Evolutionary conservation across 257 asterid genomes (phyloP), one percentile per base, ranked within the genome.

Genomic region (Vinca minor): DNA sequence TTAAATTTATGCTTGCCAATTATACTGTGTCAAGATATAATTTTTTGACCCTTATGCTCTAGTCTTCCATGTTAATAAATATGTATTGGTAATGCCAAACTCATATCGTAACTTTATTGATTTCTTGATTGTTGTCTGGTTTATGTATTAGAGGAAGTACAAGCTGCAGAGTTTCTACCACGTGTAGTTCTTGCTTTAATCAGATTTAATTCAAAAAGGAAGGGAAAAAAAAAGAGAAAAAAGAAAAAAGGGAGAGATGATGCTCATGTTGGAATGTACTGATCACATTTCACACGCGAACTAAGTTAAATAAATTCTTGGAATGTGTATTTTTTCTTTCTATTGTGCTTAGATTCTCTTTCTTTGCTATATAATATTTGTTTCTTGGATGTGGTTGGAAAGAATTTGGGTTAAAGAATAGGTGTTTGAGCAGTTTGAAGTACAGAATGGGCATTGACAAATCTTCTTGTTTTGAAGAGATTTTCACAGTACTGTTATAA

Each of bases 1-100:
- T n/a, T 34, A 25, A 13, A 36, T 69, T 68, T 20, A 49, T 65
- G 53, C 56, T 61, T 36, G 57, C 35, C 59, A 21, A 29, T 64
- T 65, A 4, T 56, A 6, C 25, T 1, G 15, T 31, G 20, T 2
- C 14, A 3, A 56, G 62, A 1, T 32, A 56, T 56, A 3, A 26
- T 56, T 31, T 56, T 38, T 56, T 55, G 28, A 29, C 41, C 21
- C 32, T 31, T 21, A 1, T 21, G 56, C 21, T 49, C 10, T 8
- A 49, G 23, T 21, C 20, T 46, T 49, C 9, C 34, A 21, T 50
- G 32, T 49, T 49, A 25, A 4, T 50, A 11, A 50, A 50, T 50
- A 18, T 50, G 20, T 50, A 10, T 11, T n/a, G n/a, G n/a, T 5
- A 2, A 50, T 3, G 57, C 18, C 34, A 50, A 23, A 49, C 18